Evolutionary conservation across 176 grass and related monocot genomes (phyloP).

Genomic region (Tillandsia fasciculata): DNA sequence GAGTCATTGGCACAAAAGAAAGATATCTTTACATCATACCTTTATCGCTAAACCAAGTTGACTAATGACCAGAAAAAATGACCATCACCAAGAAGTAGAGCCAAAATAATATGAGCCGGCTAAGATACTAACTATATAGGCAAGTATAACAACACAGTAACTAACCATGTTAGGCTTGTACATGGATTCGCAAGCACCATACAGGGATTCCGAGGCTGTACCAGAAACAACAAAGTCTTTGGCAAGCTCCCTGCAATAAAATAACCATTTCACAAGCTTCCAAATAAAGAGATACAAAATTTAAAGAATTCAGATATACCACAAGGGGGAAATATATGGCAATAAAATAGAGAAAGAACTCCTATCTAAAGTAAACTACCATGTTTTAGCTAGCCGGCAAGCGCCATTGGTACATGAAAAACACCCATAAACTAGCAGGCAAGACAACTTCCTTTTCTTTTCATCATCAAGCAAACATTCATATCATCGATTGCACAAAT

Average conservation of each 20-base stretch:
- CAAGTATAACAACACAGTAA: constrained; percentile 9
- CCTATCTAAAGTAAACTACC: not conserved
- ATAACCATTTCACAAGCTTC: constrained; percentile 9
- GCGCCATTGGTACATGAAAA: not conserved
- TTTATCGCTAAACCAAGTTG: not conserved
- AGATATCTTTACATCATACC: not conserved
- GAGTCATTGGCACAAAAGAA: not conserved
- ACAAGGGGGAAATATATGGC: not conserved
- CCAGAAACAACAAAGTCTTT: constrained; percentile 96
- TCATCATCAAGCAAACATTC: too few relatives aligned
- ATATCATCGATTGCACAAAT: too few relatives aligned
- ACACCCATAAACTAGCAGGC: too few relatives aligned
- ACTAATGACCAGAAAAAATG: not conserved
- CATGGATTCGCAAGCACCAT: constrained; percentile 96
- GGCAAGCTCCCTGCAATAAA: constrained; percentile 66
- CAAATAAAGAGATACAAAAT: not conserved
- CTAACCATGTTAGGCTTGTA: constrained; percentile 95
- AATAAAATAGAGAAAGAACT: not conserved
- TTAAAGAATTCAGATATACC: not conserved
- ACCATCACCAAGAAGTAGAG: not conserved
- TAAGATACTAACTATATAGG: not conserved
- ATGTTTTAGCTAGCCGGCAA: not conserved
- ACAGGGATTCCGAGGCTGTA: constrained; percentile 79
- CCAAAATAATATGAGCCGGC: not conserved
- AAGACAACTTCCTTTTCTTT: too few relatives aligned